Conservation (phyloP, 2,329 filamentous ascomycete species). For the Trichoderma sp. region DNA sequence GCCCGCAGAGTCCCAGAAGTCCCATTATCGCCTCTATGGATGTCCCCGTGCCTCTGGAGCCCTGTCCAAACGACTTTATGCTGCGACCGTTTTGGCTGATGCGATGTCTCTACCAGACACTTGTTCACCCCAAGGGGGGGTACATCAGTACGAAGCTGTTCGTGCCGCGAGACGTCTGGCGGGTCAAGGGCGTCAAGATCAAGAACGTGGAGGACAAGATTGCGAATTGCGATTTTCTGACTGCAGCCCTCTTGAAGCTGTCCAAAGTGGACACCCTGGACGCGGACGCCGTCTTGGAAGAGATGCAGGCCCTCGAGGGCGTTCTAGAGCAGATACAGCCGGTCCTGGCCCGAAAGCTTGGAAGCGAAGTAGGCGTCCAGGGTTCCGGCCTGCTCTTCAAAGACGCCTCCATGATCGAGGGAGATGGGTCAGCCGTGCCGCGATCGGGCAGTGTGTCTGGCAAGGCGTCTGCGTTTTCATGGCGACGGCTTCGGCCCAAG, state of each 20-base stretch:
- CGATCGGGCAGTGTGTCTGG: constrained; percentile 65
- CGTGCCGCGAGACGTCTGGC: constrained; percentile 89
- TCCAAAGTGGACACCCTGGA: constrained; percentile 84
- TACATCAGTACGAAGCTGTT: constrained; percentile 92
- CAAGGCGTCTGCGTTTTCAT: constrained; percentile 74
- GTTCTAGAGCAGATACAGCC: constrained; percentile 85
- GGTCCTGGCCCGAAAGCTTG: constrained; percentile 77
- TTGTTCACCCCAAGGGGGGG: constrained; percentile 86
- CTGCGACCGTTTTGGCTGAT: constrained; percentile 98
- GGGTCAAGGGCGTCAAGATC: constrained; percentile 89
- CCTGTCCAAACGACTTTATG: constrained; percentile 85
- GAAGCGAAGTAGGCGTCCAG: constrained; percentile 88
- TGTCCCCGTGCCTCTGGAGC: constrained; percentile 78
- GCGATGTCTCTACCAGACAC: constrained; percentile 88
- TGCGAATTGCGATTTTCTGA: constrained; percentile 85
- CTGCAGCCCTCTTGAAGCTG: constrained; percentile 82
- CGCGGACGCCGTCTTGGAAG: constrained; percentile 87
- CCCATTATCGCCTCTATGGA: constrained; percentile 55
- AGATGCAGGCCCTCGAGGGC: constrained; percentile 87
- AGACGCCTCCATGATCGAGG: constrained; percentile 59
- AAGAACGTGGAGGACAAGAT: constrained; percentile 93
- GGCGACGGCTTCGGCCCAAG: constrained; percentile 88
- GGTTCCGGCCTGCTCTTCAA: constrained; percentile 74
- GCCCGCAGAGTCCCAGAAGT: constrained; percentile 41
- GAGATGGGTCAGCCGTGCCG: constrained; percentile 48